These are phyloP conservation scores for Tilletia indica DNA, from an alignment of 1,284 basidiomycete genomes.

Conservation along the genomic window DNA sequence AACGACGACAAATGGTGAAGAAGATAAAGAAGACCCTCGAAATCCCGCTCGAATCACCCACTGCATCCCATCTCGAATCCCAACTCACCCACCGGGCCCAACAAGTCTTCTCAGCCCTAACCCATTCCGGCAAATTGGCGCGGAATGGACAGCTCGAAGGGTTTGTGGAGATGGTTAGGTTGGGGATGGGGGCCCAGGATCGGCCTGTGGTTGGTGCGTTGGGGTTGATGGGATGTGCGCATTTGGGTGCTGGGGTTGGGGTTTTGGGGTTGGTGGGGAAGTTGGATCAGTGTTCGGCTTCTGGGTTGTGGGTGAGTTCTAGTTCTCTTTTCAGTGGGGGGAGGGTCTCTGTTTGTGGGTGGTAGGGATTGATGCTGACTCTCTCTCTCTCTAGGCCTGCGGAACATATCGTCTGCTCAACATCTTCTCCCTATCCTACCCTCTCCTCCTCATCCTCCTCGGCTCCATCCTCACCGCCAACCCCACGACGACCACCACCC, in stretches of 20 bases:
- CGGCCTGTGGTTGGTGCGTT: constrained; percentile 5
- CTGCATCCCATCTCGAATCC: background rate
- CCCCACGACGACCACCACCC: background rate
- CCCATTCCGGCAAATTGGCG: background rate
- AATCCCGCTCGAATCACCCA: background rate
- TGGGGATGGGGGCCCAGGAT: background rate
- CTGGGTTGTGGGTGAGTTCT: background rate
- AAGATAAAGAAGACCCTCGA: background rate
- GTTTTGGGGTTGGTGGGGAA: background rate
- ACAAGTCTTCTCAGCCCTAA: background rate
- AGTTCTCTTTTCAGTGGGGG: background rate
- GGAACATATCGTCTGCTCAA: background rate
- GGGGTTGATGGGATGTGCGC: background rate
- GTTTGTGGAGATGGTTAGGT: background rate
- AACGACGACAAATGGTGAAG: background rate
- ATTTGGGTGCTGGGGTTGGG: constrained; percentile 2
- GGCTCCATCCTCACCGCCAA: background rate
- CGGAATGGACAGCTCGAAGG: background rate
- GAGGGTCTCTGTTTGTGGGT: no score
- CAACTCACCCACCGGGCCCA: background rate
- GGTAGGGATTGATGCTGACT: background rate
- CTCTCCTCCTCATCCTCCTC: background rate
- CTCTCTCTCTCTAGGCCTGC: background rate
- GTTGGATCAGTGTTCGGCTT: background rate
- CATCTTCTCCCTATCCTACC: background rate